Evolutionary conservation across 352 stramenopile genomes (phyloP).

Genomic region (Phytophthora litchii): DNA sequence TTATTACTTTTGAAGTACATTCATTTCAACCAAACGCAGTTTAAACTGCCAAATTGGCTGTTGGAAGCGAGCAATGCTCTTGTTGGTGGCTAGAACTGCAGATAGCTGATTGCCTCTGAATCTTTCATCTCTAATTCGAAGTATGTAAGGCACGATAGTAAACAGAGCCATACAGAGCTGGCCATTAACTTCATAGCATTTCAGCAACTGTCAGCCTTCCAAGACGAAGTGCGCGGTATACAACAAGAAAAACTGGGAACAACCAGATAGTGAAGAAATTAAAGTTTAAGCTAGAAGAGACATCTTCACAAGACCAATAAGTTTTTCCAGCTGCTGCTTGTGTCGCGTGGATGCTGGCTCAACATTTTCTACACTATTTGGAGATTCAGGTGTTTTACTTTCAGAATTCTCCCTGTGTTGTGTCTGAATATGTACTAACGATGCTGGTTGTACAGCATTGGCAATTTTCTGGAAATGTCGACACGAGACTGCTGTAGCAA

Average conservation of each 20-base stretch:
- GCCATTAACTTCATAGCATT: no score
- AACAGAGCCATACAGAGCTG: no score
- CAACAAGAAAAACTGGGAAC: neutral
- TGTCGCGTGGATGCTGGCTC: conserved; percentile 23
- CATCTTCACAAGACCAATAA: conserved; percentile 59
- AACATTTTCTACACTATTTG: neutral
- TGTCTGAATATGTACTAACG: neutral
- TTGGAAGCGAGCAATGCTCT: no score
- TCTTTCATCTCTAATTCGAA: no score
- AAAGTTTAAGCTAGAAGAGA: conserved; percentile 13
- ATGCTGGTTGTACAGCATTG: neutral
- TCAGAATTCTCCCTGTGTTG: conserved; percentile 2
- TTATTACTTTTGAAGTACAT: no score
- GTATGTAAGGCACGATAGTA: no score
- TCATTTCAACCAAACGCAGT: no score
- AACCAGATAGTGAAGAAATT: neutral
- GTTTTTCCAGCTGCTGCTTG: conserved; percentile 57
- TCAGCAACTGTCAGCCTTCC: no score
- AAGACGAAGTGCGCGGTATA: no score
- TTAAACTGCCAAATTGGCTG: no score
- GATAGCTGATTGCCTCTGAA: no score
- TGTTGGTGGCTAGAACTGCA: no score
- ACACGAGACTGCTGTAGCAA: conserved; percentile 11
- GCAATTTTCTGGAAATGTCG: conserved; percentile 9
- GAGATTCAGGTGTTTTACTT: neutral